Evolutionary conservation across 306 rosid species (phyloP), one percentile per base, ranked within the genome.

Genomic region (Vigna angularis): DNA sequence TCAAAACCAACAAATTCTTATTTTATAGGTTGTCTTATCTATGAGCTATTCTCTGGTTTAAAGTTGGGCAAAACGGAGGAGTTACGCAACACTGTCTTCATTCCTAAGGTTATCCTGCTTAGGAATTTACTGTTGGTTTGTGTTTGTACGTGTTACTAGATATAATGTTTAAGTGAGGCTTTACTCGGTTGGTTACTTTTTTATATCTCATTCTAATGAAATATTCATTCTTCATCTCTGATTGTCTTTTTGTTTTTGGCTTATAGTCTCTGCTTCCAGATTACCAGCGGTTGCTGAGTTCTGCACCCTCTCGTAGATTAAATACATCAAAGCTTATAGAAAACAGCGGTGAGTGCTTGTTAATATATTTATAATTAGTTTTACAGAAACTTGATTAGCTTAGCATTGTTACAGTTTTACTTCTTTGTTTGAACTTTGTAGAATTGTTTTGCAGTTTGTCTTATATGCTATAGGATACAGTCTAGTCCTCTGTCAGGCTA

Each of bases 211-310:
- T 79, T 51, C 73, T 76, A 75, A 55, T 52, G 70, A 62, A 80
- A 61, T 83, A 73, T 88, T 81, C 59, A 79, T 79, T 88, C 62
- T 82, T 87, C 87, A 88, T 87, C 85, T 82, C 73, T 70, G 75
- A 71, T 58, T 89, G 63, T 79, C 72, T 66, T 80, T 30, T 79
- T 90, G 79, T 85, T 71, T 85, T 71, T 85, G 87, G 79, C 84
- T 83, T 85, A 58, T 91, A 96, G 99, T 85, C 98, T 88, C 89
- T 96, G 83, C 98, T 93, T 93, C 98, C 94, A 88, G 98, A 96
- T 90, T 96, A 93, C 87, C 99, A 96, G 88, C 94, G 99, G 86
- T 91, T 96, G 65, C 79, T 96, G 83, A 93, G 99, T 86, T 88
- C 99, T 85, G 74, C 67, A 74, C 99, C 97, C 77, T 84, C 98